Evolutionary conservation across 73 alveolate genomes (phyloP), one percentile per base, ranked within the genome.

Genomic region (Paramecium caudatum): DNA sequence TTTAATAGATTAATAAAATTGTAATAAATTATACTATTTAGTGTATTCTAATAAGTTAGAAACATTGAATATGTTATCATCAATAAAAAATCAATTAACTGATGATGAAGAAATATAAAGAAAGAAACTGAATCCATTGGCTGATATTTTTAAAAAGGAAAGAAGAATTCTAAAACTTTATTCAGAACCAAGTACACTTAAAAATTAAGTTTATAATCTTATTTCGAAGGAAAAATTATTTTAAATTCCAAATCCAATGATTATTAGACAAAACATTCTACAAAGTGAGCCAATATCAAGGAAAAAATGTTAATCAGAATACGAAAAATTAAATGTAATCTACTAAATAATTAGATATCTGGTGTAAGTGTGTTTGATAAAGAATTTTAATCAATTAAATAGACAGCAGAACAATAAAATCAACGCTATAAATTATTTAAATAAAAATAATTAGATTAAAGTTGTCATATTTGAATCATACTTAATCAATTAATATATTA

Each of bases 81-180:
- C 80, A 27, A 55, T 55, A 1, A 27, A 55, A 55, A 55, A 55
- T 55, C 80, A 55, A 23, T 23, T 55, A 55, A 55, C 80, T 10
- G 80, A 55, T 55, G 80, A 55, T 55, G 80, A 55, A 23, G 80
- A 55, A 55, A 43, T 12, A 55, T 55, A 55, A 21, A 55, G 30
- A 12, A 55, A 55, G 45, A 55, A 55, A 55, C 80, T 55, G 2
- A 55, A 55, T 55, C 80, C 80, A 12, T 43, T 55, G 9, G 80
- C 46, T 27, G 30, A 55, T 23, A 16, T 55, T 27, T 55, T 55
- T 55, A 1, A 10, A 23, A 55, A 55, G 13, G 8, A 55, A 21
- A 21, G 80, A 55, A 55, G 30, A 23, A 55, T 55, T 0, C n/a
- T 55, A 4, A 55, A 55, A 55, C 7, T 55, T 2, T 27, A 55